Conservation (phyloP, 2,329 filamentous ascomycete species). For the Myriangium duriaei region DNA sequence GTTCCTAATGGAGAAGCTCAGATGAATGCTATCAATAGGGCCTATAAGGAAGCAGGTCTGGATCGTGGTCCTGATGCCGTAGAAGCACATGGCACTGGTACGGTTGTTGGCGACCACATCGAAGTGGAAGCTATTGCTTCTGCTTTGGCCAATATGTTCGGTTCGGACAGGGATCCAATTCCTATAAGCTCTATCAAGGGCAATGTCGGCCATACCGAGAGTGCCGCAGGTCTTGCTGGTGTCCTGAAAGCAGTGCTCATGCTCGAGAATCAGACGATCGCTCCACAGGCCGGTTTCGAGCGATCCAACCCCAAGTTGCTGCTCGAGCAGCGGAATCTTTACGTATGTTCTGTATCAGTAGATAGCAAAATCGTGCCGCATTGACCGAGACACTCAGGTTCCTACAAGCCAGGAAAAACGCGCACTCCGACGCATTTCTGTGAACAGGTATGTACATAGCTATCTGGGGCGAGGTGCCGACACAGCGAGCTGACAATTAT, state of each 20-base stretch:
- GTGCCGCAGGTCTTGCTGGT: conserved; percentile 38
- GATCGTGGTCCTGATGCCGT: conserved; percentile 15
- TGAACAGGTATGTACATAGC: too few relatives aligned
- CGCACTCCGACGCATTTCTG: conserved; percentile 13
- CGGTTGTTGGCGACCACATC: conserved; percentile 16
- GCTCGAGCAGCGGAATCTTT: conserved; percentile 3
- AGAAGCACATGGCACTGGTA: conserved; percentile 20
- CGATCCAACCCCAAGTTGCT: conserved; percentile 20
- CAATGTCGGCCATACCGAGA: conserved; percentile 37
- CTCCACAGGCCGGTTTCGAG: conserved; percentile 16
- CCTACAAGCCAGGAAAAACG: too few relatives aligned
- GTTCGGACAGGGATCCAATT: conserved; percentile 11
- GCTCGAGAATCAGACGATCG: conserved; percentile 17
- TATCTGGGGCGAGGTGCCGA: too few relatives aligned
- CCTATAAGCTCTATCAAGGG: conserved; percentile 21
- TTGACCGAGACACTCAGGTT: too few relatives aligned
- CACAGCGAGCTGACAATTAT: conserved; percentile 38
- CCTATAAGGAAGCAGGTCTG: conserved; percentile 26
- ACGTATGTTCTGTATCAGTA: background rate
- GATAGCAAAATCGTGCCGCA: too few relatives aligned
- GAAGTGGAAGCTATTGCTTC: conserved; percentile 15
- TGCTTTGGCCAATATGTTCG: conserved; percentile 12
- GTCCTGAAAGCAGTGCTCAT: conserved; percentile 26
- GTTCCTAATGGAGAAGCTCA: conserved; percentile 27
- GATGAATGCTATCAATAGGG: conserved; percentile 21